Base-by-base conservation (phyloP, 2,329 filamentous ascomycete genomes). In the Phialemonium atrogriseum region DNA sequence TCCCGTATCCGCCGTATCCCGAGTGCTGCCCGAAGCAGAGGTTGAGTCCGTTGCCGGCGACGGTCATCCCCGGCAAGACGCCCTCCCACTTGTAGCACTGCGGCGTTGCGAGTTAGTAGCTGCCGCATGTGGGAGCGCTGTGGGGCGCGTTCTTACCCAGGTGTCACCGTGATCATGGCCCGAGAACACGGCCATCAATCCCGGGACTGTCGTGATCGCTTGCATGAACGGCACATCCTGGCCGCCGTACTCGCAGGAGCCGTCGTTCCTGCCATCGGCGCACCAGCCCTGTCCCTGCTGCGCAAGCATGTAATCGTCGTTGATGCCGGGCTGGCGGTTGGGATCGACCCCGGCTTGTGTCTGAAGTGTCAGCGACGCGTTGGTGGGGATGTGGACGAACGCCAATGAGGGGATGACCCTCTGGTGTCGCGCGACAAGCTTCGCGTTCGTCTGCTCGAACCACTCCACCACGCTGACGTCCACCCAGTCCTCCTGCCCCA, bases 1-100 rank as follows among this genome's bases (percentile, higher is more conserved):
- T 60, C 0, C 77, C 75, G 42, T 84, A 84, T 0, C 80, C 80
- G 0, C 79, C 80, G 34, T 84, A 84, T 0, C 80, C 80, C 0
- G 74, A 69, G 42, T 80, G 78, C 41, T 80, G 72, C 5, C 76
- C 75, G 41, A 73, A 74, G 34, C 52, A 56, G 9, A 54, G 30
- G 26, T 43, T 51, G 8, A 56, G 27, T 10, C 55, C 62, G 52
- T 56, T 67, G 51, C 46, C 52, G 2, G 50, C 42, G 2, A 56
- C 49, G 1, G 43, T 37, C 38, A 46, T 39, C 5, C 40, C 42
- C 2, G 37, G 35, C 3, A 51, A 35, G 11, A 23, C 16, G 10
- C 30, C 31, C 3, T 47, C 38, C 58, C 56, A 63, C 32, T 47
- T 53, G 25, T 48, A 56, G 44, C 64, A 71, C 68, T n/a, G n/a